Base-by-base conservation (phyloP, 202 grass and related monocot genomes). In the Panicum hallii region DNA sequence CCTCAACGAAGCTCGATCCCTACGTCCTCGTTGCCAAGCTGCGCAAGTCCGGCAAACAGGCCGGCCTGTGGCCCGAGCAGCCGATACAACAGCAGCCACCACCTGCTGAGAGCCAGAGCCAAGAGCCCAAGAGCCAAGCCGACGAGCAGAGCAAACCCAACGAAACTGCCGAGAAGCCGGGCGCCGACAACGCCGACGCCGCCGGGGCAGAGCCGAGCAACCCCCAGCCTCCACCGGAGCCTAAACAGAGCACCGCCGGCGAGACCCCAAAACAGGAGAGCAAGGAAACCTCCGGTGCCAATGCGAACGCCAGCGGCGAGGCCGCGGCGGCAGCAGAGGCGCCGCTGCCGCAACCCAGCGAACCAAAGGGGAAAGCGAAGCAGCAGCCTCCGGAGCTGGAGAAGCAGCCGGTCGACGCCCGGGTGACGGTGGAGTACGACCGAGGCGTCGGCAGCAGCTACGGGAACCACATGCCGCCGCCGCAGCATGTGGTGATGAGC, bases 1-100 rank as follows among this genome's bases (percentile, higher is more conserved):
- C 83, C 30, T 85, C 81, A 1, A 67, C 55, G 57, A 88, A 78
- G 5, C 55, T 93, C 2, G 91, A 99, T 46, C 87, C 89, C 74
- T 75, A 71, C 32, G 48, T 72, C 20, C 87, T 99, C 15, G 49
- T 99, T 11, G 83, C 83, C 32, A 94, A 88, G 87, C n/a, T 99
- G 62, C 84, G 64, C 15, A 99, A 97, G 80, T 96, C 91, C 44
- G 82, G 87, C 43, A 99, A 97, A 82, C 92, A 88, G 47, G 97
- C 97, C 0, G 87, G 90, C 19, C 82, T 77, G 5, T 97, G 82
- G 97, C 88, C 87, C 0, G 88, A 90, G 84, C 74, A 70, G 63
- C 87, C 89, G 41, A 78, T 71, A 49, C 60, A 62, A 9, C 65
- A 26, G 44, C 72, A 75, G 7, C 44, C 61, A 15, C 50, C 78